Percentiles rank a stretch among this genome's conserved stretches.
Conservation (phyloP, 345 rosid species). For the Brassica juncea region DNA sequence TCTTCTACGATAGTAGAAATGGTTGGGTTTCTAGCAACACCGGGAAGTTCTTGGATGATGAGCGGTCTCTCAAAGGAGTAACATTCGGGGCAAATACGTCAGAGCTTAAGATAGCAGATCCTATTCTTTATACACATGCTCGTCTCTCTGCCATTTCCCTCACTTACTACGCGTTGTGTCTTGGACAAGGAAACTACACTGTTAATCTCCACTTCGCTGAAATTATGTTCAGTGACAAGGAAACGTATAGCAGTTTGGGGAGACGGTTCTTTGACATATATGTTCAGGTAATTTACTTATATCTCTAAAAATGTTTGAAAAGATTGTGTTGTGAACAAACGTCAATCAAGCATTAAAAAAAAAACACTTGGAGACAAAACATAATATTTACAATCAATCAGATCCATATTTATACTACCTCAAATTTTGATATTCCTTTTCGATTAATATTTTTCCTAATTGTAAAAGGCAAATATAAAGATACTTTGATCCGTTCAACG, state of each 20-base stretch:
- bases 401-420: too few relatives aligned
- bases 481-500: too few relatives aligned
- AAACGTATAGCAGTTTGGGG: slow-evolving; percentile 49
- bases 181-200: slow-evolving; percentile 50
- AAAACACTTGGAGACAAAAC: too few relatives aligned
- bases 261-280: slow-evolving; percentile 66
- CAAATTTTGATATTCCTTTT: too few relatives aligned
- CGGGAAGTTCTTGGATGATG: slow-evolving; percentile 63
- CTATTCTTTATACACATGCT: slow-evolving; percentile 46
- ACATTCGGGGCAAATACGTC: slow-evolving; percentile 23
- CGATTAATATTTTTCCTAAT: too few relatives aligned
- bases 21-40: slow-evolving; percentile 70
- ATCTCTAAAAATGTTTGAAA: too few relatives aligned
- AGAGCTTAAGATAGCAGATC: slow-evolving; percentile 24
- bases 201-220: slow-evolving; percentile 84
- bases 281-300: slow-evolving; percentile 51
- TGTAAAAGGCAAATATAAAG: too few relatives aligned
- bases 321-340: too few relatives aligned
- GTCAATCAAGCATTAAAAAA: too few relatives aligned
- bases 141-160: slow-evolving; percentile 60
- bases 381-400: too few relatives aligned
- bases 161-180: slow-evolving; percentile 64
- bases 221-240: slow-evolving; percentile 48
- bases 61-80: slow-evolving; percentile 32
- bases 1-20: slow-evolving; percentile 9